A percentile compares a stretch with the other conserved stretches of the same genome.
These are phyloP conservation scores for Quercus gilva DNA, from an alignment of 306 rosid genomes.

Conservation along the genomic window DNA sequence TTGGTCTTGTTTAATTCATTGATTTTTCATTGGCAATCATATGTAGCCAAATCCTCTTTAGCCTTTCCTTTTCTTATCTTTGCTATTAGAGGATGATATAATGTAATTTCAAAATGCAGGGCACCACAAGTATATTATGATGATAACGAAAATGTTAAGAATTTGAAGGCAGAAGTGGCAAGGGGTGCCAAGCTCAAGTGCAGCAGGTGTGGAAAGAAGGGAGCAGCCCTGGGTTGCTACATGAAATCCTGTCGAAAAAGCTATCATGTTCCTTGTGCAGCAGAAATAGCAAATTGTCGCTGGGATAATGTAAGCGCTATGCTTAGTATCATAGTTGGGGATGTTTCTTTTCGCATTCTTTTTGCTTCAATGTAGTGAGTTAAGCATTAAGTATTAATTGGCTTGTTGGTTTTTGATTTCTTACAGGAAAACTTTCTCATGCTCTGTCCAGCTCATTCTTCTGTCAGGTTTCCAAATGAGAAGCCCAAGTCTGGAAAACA, in stretches of 20 bases:
- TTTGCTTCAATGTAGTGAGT: slow-evolving; percentile 11
- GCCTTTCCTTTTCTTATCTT: background rate
- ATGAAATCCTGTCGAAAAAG: slow-evolving; percentile 77
- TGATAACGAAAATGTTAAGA: slow-evolving; percentile 49
- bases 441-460: slow-evolving; percentile 79
- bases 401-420: slow-evolving; percentile 16
- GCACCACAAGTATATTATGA: slow-evolving; percentile 82
- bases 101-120: slow-evolving; percentile 53
- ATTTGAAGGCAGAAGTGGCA: slow-evolving; percentile 77
- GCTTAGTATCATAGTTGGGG: background rate
- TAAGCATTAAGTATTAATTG: slow-evolving; percentile 9
- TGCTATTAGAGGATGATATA: slow-evolving; percentile 8
- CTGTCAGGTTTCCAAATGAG: slow-evolving; percentile 65
- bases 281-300: slow-evolving; percentile 63
- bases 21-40: background rate
- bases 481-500: slow-evolving; percentile 40
- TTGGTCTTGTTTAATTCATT: background rate
- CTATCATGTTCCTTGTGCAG: slow-evolving; percentile 89
- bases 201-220: slow-evolving; percentile 69
- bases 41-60: background rate
- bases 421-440: slow-evolving; percentile 66
- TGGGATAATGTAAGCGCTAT: slow-evolving; percentile 55
- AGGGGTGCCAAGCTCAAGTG: slow-evolving; percentile 92
- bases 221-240: slow-evolving; percentile 95
- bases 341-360: background rate